Conservation (phyloP, 805 yeast species). For the Yamadazyma scolyti region DNA sequence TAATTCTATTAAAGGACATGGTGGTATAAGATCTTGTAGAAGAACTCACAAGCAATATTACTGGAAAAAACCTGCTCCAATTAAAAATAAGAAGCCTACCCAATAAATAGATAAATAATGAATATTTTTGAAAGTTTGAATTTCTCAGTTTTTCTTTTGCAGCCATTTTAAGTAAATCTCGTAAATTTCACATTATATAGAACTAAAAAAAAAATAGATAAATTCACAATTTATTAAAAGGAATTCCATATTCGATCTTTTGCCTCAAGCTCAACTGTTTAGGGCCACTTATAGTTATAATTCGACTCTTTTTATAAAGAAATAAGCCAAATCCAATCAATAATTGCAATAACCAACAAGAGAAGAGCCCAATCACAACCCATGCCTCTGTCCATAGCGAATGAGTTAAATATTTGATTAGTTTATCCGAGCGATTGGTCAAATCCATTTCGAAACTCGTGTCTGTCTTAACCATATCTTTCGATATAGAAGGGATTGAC, state of each 20-base stretch:
- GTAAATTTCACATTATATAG: too few species aligned
- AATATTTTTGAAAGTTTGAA: too few species aligned
- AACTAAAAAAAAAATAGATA: too few species aligned
- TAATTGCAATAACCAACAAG: conserved; percentile 47
- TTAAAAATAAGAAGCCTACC: conserved; percentile 24
- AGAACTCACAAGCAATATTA: conserved; percentile 88
- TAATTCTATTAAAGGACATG: conserved; percentile 73
- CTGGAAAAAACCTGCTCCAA: conserved; percentile 61
- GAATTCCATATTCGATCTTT: conserved; percentile 21
- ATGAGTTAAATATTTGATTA: too few species aligned
- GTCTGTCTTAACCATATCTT: too few species aligned
- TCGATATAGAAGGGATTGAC: too few species aligned
- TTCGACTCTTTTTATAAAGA: conserved; percentile 2
- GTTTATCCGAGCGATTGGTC: too few species aligned
- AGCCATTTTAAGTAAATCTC: too few species aligned
- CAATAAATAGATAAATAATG: neutral
- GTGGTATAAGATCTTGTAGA: conserved; percentile 81
- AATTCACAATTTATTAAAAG: conserved; percentile 14
- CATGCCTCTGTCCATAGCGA: too few species aligned
- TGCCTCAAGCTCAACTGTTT: conserved; percentile 22
- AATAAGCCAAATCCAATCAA: conserved; percentile 29
- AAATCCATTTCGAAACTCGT: too few species aligned
- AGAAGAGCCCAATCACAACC: too few species aligned
- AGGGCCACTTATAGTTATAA: conserved; percentile 20
- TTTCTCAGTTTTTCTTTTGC: too few species aligned